These are phyloP conservation scores for Aspergillus ibericus DNA, from an alignment of 2,329 filamentous ascomycete genomes.

Conservation along the genomic window DNA sequence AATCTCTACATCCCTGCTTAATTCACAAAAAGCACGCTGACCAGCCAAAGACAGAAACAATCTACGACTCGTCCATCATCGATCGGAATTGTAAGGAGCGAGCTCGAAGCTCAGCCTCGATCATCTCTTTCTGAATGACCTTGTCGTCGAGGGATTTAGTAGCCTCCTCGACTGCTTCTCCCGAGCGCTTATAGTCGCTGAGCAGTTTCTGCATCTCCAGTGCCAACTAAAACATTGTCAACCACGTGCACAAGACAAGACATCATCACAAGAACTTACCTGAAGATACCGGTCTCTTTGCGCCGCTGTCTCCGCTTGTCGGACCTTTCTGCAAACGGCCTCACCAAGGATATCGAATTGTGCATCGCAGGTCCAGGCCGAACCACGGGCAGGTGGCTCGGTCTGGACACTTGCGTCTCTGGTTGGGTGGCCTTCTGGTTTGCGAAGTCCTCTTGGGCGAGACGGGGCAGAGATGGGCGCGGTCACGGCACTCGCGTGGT, in stretches of 20 bases:
- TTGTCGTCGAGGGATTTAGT: neutral
- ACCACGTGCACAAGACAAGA: neutral
- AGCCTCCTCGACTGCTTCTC: neutral
- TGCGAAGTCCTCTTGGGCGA: neutral
- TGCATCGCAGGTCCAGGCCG: neutral
- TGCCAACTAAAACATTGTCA: slow-evolving; percentile 14
- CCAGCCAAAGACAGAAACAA: neutral
- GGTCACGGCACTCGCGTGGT: slow-evolving; percentile 3
- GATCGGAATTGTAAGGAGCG: slow-evolving; percentile 7
- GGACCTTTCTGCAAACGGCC: slow-evolving; percentile 7
- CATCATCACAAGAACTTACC: slow-evolving; percentile 12
- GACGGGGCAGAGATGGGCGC: neutral
- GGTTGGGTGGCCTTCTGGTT: neutral
- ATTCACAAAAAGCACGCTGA: slow-evolving; percentile 11
- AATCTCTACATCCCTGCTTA: slow-evolving; percentile 3
- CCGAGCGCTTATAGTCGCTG: slow-evolving; percentile 9
- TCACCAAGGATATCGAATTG: neutral
- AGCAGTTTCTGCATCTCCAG: slow-evolving; percentile 19
- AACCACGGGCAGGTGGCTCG: neutral
- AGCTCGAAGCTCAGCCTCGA: slow-evolving; percentile 11
- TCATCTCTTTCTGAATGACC: slow-evolving; percentile 9
- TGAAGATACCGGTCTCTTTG: slow-evolving; percentile 17
- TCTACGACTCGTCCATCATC: slow-evolving; percentile 3
- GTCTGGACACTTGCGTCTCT: neutral
- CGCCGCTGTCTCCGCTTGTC: slow-evolving; percentile 6